Percentiles rank a stretch among this genome's conserved stretches.
phyloP scores from a whole-genome alignment of 2,329 filamentous ascomycete species.

The Neonectria punicea region DNA sequence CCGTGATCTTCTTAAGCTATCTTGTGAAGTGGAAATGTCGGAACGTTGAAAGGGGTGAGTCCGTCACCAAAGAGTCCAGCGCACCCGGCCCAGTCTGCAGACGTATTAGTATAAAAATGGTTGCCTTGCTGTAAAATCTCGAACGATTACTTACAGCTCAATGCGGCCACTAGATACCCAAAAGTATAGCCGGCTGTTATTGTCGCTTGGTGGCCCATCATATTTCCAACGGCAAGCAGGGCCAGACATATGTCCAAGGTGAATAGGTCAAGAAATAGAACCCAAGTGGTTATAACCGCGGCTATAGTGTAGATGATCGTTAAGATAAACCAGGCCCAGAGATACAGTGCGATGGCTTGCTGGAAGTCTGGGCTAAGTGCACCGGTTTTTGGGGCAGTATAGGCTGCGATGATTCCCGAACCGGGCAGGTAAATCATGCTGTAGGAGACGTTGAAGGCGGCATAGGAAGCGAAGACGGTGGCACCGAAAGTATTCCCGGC shows the following conservation, averaged over 20 bases:
- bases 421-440: constrained; percentile 29
- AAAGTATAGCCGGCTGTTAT: constrained; percentile 24
- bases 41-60: constrained; percentile 24
- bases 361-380: constrained; percentile 24
- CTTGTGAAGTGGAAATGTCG: constrained; percentile 12
- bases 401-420: constrained; percentile 27
- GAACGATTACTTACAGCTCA: constrained; percentile 10
- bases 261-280: constrained; percentile 16
- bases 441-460: constrained; percentile 30
- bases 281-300: not conserved
- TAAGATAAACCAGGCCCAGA: constrained; percentile 31
- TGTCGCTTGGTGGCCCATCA: not conserved
- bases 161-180: constrained; percentile 20
- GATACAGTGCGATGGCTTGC: constrained; percentile 21
- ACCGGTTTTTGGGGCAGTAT: constrained; percentile 17
- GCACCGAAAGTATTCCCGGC: constrained; percentile 29
- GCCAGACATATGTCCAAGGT: constrained; percentile 15
- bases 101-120: not conserved
- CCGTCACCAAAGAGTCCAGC: constrained; percentile 21
- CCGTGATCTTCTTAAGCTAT: not conserved
- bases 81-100: constrained; percentile 24
- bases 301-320: constrained; percentile 26
- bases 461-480: constrained; percentile 28
- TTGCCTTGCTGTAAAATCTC: no score
- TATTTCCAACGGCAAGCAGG: constrained; percentile 21